Percentiles rank a stretch among this genome's conserved stretches.
Conservation (phyloP, 352 stramenopile genomes). For the Albugo laibachii region DNA sequence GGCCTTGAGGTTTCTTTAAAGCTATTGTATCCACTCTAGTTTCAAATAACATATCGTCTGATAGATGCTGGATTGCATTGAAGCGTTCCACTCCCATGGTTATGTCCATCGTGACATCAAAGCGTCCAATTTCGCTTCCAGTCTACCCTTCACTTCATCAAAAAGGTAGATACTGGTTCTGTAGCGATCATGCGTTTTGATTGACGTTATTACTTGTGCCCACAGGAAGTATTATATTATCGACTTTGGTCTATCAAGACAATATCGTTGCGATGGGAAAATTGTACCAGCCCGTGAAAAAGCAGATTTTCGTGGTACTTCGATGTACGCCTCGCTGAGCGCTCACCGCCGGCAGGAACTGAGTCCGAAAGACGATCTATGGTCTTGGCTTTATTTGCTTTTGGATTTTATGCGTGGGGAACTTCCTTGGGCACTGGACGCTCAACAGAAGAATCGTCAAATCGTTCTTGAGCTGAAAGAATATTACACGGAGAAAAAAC, state of each 20-base stretch:
- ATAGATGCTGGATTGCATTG: conserved; percentile 74
- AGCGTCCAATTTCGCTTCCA: conserved; percentile 74
- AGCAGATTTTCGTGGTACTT: conserved; percentile 76
- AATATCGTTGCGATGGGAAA: conserved; percentile 42
- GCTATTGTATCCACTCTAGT: neutral
- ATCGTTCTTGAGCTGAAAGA: conserved; percentile 66
- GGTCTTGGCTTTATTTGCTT: conserved; percentile 80
- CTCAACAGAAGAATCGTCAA: conserved; percentile 67
- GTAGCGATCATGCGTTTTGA: neutral
- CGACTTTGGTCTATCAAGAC: conserved; percentile 68
- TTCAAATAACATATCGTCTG: neutral
- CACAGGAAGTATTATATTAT: conserved; percentile 52
- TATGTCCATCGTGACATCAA: conserved; percentile 83
- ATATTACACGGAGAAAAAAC: conserved; percentile 60
- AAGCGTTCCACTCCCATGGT: conserved; percentile 65
- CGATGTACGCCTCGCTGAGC: conserved; percentile 77
- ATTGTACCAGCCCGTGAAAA: conserved; percentile 31
- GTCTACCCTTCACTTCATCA: conserved; percentile 15
- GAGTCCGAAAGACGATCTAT: conserved; percentile 70
- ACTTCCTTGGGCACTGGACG: conserved; percentile 58
- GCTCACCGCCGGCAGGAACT: conserved; percentile 63
- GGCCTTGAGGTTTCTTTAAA: conserved; percentile 22
- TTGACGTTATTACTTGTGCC: conserved; percentile 1
- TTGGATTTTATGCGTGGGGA: conserved; percentile 78
- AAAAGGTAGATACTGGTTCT: conserved; percentile 15